Base-by-base conservation (phyloP, 2,329 filamentous ascomycete genomes). In the Byssothecium circinans region DNA sequence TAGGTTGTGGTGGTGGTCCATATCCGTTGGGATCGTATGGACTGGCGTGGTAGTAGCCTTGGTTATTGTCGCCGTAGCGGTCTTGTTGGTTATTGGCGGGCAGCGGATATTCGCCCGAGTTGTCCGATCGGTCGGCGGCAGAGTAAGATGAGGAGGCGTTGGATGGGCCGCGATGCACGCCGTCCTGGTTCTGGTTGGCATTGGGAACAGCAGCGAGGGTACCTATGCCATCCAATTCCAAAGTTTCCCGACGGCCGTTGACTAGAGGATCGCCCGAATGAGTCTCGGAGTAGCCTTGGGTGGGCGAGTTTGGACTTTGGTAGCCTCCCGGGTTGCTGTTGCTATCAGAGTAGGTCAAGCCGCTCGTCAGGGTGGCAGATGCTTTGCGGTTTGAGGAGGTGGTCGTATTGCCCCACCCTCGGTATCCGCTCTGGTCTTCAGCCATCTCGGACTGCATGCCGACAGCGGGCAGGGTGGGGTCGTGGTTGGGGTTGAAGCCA, bases 81-180 rank as follows among this genome's bases (percentile, higher is more conserved):
- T 78, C 75, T 44, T 76, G 74, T 19, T 74, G 69, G 45, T 76
- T 74, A 52, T 74, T 70, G 3, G 61, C 68, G 15, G 74, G 74
- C 63, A 80, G 73, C 29, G 77, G 75, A 45, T 75, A 76, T 35
- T 84, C 81, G 17, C 77, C 78, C 12, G 81, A 84, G 17, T 75
- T 72, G 52, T 86, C 82, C 0, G 92, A 96, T 50, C 83, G 83
- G 36, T 84, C 85, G 7, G 84, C 88, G 11, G 86, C 87, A 55
- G 91, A 96, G 75, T 97, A 99, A 1, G 89, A 91, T 0, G 94
- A 97, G 0, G 94, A 99, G 5, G 94, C 94, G 65, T 97, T 97
- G 5, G 92, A 97, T 2, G 90, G 86, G 1, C 94, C 94, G 44
- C 94, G 87, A 57, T 88, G 89, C 29, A 97, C 88, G 57, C 89